Conservation (phyloP, 495 filamentous ascomycete species). For the Talaromyces proteolyticus region DNA sequence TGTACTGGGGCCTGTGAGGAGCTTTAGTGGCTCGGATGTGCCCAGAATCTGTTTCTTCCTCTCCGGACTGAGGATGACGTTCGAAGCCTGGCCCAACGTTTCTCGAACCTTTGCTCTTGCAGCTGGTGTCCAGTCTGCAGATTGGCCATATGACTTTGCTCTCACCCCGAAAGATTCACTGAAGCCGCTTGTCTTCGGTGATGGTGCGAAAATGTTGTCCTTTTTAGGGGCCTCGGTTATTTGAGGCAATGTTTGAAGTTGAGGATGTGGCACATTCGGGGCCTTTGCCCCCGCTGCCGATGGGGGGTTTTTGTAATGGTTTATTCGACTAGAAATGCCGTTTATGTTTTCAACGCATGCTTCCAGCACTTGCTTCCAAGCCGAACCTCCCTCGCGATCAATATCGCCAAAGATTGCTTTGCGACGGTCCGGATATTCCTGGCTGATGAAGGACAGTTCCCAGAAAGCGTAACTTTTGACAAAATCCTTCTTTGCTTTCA, state of each 20-base stretch:
- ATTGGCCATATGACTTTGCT: constrained; percentile 55
- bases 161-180: constrained; percentile 47
- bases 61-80: constrained; percentile 34
- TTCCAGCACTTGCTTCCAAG: constrained; percentile 72
- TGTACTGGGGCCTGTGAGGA: constrained; percentile 25
- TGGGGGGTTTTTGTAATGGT: constrained; percentile 47
- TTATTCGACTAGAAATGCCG: constrained; percentile 58
- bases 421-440: constrained; percentile 64
- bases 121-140: constrained; percentile 40
- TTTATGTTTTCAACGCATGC: constrained; percentile 63
- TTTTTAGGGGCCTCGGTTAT: constrained; percentile 49
- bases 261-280: constrained; percentile 24
- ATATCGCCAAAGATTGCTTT: constrained; percentile 85
- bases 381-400: constrained; percentile 69
- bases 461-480: constrained; percentile 78
- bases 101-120: constrained; percentile 37
- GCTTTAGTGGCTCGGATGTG: constrained; percentile 29
- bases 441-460: constrained; percentile 77
- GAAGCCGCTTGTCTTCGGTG: constrained; percentile 42
- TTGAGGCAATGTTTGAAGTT: constrained; percentile 41
- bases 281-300: constrained; percentile 14
- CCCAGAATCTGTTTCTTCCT: constrained; percentile 33
- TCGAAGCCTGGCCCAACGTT: constrained; percentile 35
- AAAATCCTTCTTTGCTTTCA: constrained; percentile 53
- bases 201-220: constrained; percentile 50